Base-by-base conservation (phyloP, 495 filamentous ascomycete species). In the Aspergillus ostianus region DNA sequence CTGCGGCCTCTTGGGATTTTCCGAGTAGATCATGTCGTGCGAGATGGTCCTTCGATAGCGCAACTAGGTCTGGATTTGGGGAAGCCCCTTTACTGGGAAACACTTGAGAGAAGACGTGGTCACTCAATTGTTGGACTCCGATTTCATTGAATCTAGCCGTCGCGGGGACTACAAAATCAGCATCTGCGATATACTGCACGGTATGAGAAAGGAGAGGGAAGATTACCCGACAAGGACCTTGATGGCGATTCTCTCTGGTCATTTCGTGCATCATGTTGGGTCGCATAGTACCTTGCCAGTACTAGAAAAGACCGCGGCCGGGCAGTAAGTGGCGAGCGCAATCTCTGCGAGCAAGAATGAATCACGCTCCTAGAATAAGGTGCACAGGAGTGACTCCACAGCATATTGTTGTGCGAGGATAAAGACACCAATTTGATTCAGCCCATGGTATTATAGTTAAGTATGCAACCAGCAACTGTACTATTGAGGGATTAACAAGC, bases 91-190 rank as follows among this genome's bases (percentile, higher is more conserved):
- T 77, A 45, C 77, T 73, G n/a, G 78, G 79, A 69, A 98, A 98
- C 47, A 98, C 77, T 71, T 98, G 95, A 4, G 84, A 66, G 72
- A 92, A 87, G 36, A 99, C 82, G 80, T 88, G 81, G 56, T 80
- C 79, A 78, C 90, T 94, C 47, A 99, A 70, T 64, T 97, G 93
- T 75, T 99, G 95, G 23, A 99, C 91, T 23, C 91, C 90, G 63
- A 99, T 90, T 57, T 94, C 89, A 69, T 97, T 98, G 76, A 86
- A 91, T 55, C 93, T 86, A 41, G 88, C 77, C 32, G 77, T 65
- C 36, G 85, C 81, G 26, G 80, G 77, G 47, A 87, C 85, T 86
- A 69, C 19, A 30, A 36, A 50, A 58, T 76, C 23, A 77, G 70
- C 57, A 65, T 41, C 26, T 46, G 51, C 47, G n/a, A 21, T 59